A percentile compares a stretch with the other conserved stretches of the same genome.
phyloP scores from a whole-genome alignment of 148 eudicot genomes.

The Rheum nobile region DNA sequence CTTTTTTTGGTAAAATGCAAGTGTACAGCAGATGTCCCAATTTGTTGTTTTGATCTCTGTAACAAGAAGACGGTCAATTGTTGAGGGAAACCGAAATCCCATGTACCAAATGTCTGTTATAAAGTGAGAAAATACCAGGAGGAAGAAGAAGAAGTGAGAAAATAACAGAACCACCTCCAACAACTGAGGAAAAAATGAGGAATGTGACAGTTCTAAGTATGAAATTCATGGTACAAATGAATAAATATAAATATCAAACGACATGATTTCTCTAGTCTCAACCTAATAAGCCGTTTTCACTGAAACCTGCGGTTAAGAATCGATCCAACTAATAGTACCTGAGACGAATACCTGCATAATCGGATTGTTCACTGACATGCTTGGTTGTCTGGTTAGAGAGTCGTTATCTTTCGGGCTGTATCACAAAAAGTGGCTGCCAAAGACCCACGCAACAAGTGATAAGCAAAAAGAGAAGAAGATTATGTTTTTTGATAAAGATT shows the following conservation, averaged over 20 bases:
- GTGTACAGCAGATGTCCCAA: too few species aligned
- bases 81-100: too few species aligned
- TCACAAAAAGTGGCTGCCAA: slow-evolving; percentile 45
- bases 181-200: background rate
- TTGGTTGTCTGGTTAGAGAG: too few species aligned
- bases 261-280: background rate
- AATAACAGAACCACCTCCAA: background rate
- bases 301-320: background rate
- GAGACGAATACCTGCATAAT: too few species aligned
- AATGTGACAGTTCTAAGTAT: background rate
- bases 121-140: too few species aligned
- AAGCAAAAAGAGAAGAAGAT: too few species aligned
- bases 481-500: background rate
- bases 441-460: background rate
- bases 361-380: too few species aligned
- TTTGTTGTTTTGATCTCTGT: background rate
- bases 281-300: background rate
- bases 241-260: background rate
- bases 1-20: too few species aligned
- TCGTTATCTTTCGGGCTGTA: too few species aligned
- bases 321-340: background rate
- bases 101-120: too few species aligned
- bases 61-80: background rate
- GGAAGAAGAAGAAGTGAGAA: background rate
- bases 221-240: background rate